A percentile compares a stretch with the other conserved stretches of the same genome.
phyloP scores from a whole-genome alignment of 2,329 filamentous ascomycete genomes.

The Blastomyces parvus region DNA sequence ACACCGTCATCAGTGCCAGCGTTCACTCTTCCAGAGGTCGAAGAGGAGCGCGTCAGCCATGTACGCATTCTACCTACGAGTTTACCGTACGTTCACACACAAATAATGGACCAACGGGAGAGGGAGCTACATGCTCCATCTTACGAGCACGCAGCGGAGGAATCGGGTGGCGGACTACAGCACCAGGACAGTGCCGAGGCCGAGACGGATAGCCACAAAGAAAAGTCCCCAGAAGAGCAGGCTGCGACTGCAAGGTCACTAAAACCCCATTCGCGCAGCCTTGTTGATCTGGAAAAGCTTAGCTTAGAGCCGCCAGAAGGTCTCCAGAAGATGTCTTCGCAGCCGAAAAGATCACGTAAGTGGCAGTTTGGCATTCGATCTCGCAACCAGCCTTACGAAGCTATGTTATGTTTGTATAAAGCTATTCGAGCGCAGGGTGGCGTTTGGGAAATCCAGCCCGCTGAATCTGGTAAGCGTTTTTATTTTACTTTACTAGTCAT shows the following conservation, averaged over 20 bases:
- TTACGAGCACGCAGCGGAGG: conserved; percentile 43
- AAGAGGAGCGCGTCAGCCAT: conserved; percentile 59
- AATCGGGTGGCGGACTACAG: conserved; percentile 6
- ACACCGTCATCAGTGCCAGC: background rate
- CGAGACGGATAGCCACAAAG: conserved; percentile 13
- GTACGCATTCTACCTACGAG: conserved; percentile 88
- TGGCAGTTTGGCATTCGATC: conserved; percentile 98
- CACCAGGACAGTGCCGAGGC: conserved; percentile 1
- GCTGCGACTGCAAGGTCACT: conserved; percentile 70
- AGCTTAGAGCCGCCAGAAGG: conserved; percentile 47
- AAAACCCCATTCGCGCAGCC: conserved; percentile 71
- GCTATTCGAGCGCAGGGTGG: conserved; percentile 80
- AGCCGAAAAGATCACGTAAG: conserved; percentile 60
- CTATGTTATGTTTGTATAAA: conserved; percentile 89
- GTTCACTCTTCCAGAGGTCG: conserved; percentile 23
- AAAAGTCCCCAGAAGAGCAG: conserved; percentile 55
- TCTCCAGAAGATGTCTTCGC: conserved; percentile 41
- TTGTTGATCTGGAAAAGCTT: conserved; percentile 56
- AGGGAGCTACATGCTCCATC: conserved; percentile 22
- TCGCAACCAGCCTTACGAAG: conserved; percentile 86
- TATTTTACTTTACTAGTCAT: background rate
- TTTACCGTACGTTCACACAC: conserved; percentile 79
- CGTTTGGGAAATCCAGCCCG: conserved; percentile 61
- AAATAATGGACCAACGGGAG: conserved; percentile 62
- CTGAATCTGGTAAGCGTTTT: conserved; percentile 28